These are phyloP conservation scores for Mortierella sp. DNA, from an alignment of 371 early-diverging fungal genomes.

Conservation along the genomic window DNA sequence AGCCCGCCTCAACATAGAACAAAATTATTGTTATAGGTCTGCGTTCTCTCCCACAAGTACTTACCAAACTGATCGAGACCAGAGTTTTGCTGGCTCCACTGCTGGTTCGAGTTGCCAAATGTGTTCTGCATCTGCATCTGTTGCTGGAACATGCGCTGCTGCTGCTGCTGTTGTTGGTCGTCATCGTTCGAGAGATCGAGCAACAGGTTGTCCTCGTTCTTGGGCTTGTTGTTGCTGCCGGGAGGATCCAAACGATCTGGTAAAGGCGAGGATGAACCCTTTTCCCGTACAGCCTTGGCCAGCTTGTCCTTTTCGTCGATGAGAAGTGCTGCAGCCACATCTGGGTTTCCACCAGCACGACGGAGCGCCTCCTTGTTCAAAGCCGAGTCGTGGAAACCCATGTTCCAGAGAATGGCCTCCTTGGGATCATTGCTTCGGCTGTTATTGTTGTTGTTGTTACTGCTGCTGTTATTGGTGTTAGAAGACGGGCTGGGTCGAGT, in stretches of 20 bases:
- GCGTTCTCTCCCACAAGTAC: neutral
- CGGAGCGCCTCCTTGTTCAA: conserved; percentile 66
- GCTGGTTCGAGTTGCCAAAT: conserved; percentile 37
- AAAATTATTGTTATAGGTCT: neutral
- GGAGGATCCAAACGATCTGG: conserved; percentile 44
- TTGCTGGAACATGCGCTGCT: conserved; percentile 39
- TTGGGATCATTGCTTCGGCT: conserved; percentile 27
- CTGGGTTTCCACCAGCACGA: conserved; percentile 71
- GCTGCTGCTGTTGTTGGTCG: conserved; percentile 33
- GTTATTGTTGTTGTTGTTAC: neutral
- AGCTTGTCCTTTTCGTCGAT: conserved; percentile 60
- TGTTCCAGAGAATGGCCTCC: conserved; percentile 59
- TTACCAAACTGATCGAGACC: conserved; percentile 45
- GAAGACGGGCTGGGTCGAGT: conserved; percentile 24
- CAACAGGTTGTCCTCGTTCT: conserved; percentile 33
- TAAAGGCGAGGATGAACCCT: conserved; percentile 38
- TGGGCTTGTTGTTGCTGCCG: conserved; percentile 14
- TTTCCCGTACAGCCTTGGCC: conserved; percentile 46
- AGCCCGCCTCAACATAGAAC: neutral
- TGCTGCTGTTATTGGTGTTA: conserved; percentile 19
- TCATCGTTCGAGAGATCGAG: conserved; percentile 39
- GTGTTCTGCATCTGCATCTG: conserved; percentile 53
- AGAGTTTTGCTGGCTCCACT: conserved; percentile 24
- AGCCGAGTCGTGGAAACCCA: conserved; percentile 65
- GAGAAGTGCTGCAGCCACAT: conserved; percentile 67